phyloP scores from a whole-genome alignment of 192 early-diverging fungal species.

The Linnemannia exigua region DNA sequence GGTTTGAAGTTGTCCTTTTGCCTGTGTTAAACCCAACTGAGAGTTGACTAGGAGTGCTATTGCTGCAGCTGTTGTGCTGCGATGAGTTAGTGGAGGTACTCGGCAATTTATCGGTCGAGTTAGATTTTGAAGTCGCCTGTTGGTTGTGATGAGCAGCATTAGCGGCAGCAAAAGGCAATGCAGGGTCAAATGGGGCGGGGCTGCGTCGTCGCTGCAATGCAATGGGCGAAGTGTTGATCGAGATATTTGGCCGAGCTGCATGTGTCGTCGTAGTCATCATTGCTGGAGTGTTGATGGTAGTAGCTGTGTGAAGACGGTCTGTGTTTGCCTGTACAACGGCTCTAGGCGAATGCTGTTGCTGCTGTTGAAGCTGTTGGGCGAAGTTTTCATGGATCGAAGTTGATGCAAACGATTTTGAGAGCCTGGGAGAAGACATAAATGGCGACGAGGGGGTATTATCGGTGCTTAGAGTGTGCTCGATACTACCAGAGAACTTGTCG shows the following conservation, averaged over 20 bases:
- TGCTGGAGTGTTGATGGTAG: not conserved
- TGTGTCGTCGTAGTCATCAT: not conserved
- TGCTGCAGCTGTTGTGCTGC: not conserved
- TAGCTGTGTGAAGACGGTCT: not conserved
- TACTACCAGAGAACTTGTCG: not conserved
- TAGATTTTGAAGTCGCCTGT: not conserved
- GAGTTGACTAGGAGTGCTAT: not conserved
- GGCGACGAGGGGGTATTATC: too few species aligned
- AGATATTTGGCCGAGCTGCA: conserved; percentile 3
- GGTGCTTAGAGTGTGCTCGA: not conserved
- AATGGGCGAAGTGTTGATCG: conserved; percentile 20
- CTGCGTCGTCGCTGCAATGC: conserved; percentile 6
- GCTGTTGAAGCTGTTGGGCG: not conserved
- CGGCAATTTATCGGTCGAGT: not conserved
- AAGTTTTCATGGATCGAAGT: not conserved
- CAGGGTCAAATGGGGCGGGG: not conserved
- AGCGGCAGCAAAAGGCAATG: not conserved
- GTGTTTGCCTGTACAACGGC: too few species aligned
- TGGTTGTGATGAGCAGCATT: not conserved
- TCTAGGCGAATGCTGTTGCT: not conserved
- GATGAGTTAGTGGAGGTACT: not conserved
- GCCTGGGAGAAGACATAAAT: not conserved
- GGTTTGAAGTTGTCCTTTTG: not conserved
- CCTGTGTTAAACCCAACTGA: not conserved
- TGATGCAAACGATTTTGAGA: not conserved